Evolutionary conservation across 805 yeast genomes (phyloP).

Genomic region (Ogataea ramenticola): DNA sequence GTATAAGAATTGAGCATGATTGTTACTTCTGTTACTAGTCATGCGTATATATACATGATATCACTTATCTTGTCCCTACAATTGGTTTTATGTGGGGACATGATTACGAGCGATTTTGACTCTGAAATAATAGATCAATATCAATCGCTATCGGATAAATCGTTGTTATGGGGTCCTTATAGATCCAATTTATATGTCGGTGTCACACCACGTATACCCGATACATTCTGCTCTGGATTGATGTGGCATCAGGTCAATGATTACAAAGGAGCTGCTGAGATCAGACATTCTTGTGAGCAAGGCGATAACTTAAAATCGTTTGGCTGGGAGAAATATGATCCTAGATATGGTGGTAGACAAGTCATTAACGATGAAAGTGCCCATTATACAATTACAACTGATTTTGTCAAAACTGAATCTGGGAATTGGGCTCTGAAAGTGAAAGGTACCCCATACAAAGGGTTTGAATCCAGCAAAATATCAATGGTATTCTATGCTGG

Average conservation of each 20-base stretch:
- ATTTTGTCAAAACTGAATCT: slow-evolving; percentile 71
- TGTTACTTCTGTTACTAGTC: no score
- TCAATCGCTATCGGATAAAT: slow-evolving; percentile 32
- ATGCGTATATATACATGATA: neutral
- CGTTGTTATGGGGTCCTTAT: slow-evolving; percentile 89
- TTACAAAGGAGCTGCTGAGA: slow-evolving; percentile 41
- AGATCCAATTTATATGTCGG: slow-evolving; percentile 84
- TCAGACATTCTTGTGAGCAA: slow-evolving; percentile 74
- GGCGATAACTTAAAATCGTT: slow-evolving; percentile 63
- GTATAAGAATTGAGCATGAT: no score
- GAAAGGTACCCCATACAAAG: slow-evolving; percentile 52
- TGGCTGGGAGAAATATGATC: slow-evolving; percentile 86
- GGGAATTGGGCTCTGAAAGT: slow-evolving; percentile 79
- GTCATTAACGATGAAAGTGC: slow-evolving; percentile 60
- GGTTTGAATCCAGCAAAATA: slow-evolving; percentile 41
- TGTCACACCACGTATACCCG: slow-evolving; percentile 73
- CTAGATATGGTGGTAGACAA: slow-evolving; percentile 81
- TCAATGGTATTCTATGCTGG: slow-evolving; percentile 76
- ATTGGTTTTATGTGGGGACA: neutral
- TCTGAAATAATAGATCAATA: slow-evolving; percentile 16
- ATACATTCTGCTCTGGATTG: slow-evolving; percentile 67
- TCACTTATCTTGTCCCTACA: neutral
- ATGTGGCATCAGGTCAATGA: slow-evolving; percentile 79
- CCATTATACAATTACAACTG: slow-evolving; percentile 56
- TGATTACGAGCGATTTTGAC: neutral